Percentiles rank a stretch among this genome's conserved stretches.
Conservation (phyloP, 2,329 filamentous ascomycete genomes). For the Boeremia exigua region DNA sequence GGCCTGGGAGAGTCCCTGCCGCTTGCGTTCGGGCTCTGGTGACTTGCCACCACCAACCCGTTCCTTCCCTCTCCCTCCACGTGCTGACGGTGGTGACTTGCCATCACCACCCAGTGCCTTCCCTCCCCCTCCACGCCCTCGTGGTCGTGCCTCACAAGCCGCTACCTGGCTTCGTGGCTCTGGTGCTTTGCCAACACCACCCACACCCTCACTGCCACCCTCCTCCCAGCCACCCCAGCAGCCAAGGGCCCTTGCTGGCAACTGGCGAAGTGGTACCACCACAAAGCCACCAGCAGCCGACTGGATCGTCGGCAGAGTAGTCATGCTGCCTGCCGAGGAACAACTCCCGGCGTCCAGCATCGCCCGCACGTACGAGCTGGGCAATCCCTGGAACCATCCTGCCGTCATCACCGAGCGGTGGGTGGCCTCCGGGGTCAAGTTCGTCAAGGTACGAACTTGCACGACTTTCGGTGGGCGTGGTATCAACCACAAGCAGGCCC, state of each 20-base stretch:
- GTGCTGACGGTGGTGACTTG: neutral
- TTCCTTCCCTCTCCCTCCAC: too few species aligned
- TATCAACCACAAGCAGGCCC: neutral
- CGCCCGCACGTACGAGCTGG: neutral
- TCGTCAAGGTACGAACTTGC: conserved; percentile 17
- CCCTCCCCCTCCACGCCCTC: too few species aligned
- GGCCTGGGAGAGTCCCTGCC: neutral
- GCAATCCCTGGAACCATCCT: conserved; percentile 11
- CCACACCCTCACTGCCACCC: neutral
- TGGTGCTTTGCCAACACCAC: neutral
- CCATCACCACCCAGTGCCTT: neutral
- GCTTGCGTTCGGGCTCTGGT: neutral
- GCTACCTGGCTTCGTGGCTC: neutral
- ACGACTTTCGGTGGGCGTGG: conserved; percentile 18
- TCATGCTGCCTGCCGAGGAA: neutral
- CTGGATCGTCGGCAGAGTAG: conserved; percentile 1
- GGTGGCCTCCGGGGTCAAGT: conserved; percentile 1
- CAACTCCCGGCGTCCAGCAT: neutral
- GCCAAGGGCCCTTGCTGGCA: neutral
- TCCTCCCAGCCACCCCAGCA: neutral
- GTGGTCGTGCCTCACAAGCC: too few species aligned
- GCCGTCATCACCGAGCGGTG: conserved; percentile 17
- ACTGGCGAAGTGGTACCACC: neutral
- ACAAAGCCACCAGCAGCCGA: neutral
- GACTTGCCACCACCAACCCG: neutral